These are phyloP conservation scores for Tuctoria greenei DNA, from an alignment of 176 grass and related monocot genomes.

Conservation along the genomic window DNA sequence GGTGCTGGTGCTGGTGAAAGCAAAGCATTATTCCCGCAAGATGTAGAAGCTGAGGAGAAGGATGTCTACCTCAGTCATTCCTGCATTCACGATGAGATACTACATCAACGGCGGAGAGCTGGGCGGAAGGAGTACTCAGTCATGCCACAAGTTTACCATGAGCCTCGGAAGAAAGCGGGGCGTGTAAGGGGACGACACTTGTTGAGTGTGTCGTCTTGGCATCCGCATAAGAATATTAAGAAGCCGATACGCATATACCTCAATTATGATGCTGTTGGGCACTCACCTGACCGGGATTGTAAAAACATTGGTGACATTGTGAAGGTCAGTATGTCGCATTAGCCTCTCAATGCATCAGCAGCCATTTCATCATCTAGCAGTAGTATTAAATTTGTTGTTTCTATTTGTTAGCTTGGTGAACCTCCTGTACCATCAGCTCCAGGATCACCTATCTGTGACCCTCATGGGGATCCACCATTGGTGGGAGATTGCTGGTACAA, in stretches of 20 bases:
- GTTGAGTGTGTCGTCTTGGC: conserved; percentile 49
- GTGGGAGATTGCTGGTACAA: conserved; percentile 98
- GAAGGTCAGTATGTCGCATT: conserved; percentile 45
- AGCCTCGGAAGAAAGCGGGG: conserved; percentile 29
- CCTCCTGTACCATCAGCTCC: conserved; percentile 53
- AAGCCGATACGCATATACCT: conserved; percentile 93
- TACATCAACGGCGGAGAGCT: conserved; percentile 71
- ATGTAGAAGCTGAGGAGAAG: conserved; percentile 54
- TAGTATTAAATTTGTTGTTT: conserved; percentile 8
- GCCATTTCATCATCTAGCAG: neutral
- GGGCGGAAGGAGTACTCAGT: conserved; percentile 91
- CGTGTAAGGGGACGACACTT: conserved; percentile 55
- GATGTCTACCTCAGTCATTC: conserved; percentile 83
- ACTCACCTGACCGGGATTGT: conserved; percentile 85
- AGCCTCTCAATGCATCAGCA: neutral
- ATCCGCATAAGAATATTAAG: conserved; percentile 42
- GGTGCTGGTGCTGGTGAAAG: conserved; percentile 41
- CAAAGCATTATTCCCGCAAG: conserved; percentile 36
- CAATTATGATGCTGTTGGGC: conserved; percentile 98
- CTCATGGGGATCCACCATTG: conserved; percentile 77
- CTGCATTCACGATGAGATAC: conserved; percentile 97
- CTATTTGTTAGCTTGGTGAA: conserved; percentile 73
- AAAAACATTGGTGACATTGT: conserved; percentile 78
- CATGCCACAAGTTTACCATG: conserved; percentile 84
- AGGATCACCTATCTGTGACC: conserved; percentile 69